Base-by-base conservation (phyloP, 2,329 filamentous ascomycete species). In the Purpureocillium takamizusanense region DNA sequence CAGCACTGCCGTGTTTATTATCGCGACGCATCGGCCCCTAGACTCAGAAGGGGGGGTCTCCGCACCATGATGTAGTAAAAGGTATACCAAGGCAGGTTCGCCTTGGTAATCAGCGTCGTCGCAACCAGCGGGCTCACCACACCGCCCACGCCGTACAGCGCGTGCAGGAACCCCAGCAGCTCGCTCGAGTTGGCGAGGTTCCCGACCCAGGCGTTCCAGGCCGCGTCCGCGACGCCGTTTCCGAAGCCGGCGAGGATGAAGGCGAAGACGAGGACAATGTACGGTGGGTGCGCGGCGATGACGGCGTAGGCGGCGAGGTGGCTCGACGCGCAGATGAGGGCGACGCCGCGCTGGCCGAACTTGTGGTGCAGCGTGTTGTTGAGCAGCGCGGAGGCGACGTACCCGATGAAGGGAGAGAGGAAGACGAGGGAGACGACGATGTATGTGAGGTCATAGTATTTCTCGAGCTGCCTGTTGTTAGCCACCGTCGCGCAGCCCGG, bases 11-110 rank as follows among this genome's bases (percentile, higher is more conserved):
- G n/a, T n/a, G n/a, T n/a, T n/a, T n/a, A n/a, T n/a, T n/a, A n/a
- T n/a, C n/a, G n/a, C n/a, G n/a, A n/a, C n/a, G 25, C 12, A 12
- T 12, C 25, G 25, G 25, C 25, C 8, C 12, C 25, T 7, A 12
- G 25, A 12, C 8, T 12, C 8, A 7, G 25, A 28, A 12, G 25
- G 21, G 5, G 4, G 3, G 1, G 6, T 5, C 17, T 7, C 53
- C 69, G 44, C 51, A 83, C 76, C 79, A 87, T 83, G 32, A 86
- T 61, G 52, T 86, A 86, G 57, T 87, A 89, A 53, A 83, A 88
- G 2, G 66, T 65, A 48, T 81, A 85, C 83, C 83, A 89, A 1
- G 66, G 66, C 36, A 81, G 46, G 6, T 63, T 48, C 0, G 64
- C 76, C 49, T 76, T 76, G 0, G 78, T 78, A 29, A 87, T 76